Evolutionary conservation across 768 basidiomycete species (phyloP).

Genomic region (Pulveroboletus sp.): DNA sequence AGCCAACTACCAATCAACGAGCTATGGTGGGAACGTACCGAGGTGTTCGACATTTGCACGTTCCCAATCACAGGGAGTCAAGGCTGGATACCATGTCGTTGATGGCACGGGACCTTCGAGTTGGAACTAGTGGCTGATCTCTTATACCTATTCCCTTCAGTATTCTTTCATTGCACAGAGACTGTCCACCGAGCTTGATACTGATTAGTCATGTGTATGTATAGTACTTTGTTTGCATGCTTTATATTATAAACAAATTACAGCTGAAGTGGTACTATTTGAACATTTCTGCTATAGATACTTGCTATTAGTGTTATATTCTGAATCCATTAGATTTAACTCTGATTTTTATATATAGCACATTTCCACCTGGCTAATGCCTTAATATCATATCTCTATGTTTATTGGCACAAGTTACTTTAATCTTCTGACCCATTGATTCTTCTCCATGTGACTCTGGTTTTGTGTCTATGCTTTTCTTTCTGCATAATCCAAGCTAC

Average conservation of each 20-base stretch:
- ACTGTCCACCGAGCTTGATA: neutral
- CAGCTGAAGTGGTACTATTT: too few species aligned
- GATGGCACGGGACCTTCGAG: neutral
- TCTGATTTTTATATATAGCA: too few species aligned
- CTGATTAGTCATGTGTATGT: neutral
- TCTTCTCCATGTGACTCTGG: too few species aligned
- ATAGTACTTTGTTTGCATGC: neutral
- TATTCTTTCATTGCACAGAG: neutral
- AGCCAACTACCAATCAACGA: constrained; percentile 19
- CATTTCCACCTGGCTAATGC: too few species aligned
- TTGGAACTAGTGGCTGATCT: neutral
- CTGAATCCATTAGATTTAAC: too few species aligned
- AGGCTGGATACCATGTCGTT: neutral
- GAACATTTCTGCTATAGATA: too few species aligned
- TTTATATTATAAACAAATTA: neutral
- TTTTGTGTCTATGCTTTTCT: too few species aligned
- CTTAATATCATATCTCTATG: too few species aligned
- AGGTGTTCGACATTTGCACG: constrained; percentile 8
- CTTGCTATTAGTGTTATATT: too few species aligned
- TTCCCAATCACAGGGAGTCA: constrained; percentile 9
- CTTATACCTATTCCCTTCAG: neutral
- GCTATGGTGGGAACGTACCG: constrained; percentile 12
- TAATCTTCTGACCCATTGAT: too few species aligned
- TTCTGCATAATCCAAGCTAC: too few species aligned
- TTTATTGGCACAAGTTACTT: too few species aligned